phyloP scores from a whole-genome alignment of 148 eudicot species.

The Euryodendron excelsum region DNA sequence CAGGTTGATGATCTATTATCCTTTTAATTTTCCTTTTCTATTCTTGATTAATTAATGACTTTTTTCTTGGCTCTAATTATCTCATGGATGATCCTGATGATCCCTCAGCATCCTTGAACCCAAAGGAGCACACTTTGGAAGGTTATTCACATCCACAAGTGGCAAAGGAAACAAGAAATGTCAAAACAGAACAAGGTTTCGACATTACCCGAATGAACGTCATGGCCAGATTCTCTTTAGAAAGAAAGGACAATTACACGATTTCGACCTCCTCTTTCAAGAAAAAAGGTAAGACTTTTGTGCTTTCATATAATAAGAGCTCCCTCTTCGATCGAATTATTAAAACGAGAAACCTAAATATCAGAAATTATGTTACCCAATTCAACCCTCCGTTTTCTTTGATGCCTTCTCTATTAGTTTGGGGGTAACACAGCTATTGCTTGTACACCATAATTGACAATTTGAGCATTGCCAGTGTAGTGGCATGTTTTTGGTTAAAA shows the following conservation, averaged over 20 bases:
- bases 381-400: too few relatives aligned
- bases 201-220: conserved; percentile 18
- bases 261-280: conserved; percentile 14
- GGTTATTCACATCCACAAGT: conserved; percentile 20
- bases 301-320: background rate
- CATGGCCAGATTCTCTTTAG: conserved; percentile 19
- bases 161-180: conserved; percentile 28
- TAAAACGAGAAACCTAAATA: too few relatives aligned
- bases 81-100: conserved; percentile 18
- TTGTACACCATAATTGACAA: too few relatives aligned
- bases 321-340: too few relatives aligned
- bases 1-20: background rate
- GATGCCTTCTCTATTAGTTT: too few relatives aligned
- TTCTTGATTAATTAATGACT: conserved; percentile 13
- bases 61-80: conserved; percentile 24
- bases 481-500: too few relatives aligned
- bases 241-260: conserved; percentile 14
- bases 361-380: too few relatives aligned
- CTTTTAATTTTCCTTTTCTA: background rate
- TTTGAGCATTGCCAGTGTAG: too few relatives aligned
- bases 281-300: conserved; percentile 36
- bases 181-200: conserved; percentile 6
- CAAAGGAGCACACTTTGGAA: conserved; percentile 22
- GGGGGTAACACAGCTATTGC: too few relatives aligned
- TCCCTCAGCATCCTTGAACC: conserved; percentile 22